Evolutionary conservation across 352 stramenopile genomes (phyloP).

Genomic region (Aphanomyces invadans): DNA sequence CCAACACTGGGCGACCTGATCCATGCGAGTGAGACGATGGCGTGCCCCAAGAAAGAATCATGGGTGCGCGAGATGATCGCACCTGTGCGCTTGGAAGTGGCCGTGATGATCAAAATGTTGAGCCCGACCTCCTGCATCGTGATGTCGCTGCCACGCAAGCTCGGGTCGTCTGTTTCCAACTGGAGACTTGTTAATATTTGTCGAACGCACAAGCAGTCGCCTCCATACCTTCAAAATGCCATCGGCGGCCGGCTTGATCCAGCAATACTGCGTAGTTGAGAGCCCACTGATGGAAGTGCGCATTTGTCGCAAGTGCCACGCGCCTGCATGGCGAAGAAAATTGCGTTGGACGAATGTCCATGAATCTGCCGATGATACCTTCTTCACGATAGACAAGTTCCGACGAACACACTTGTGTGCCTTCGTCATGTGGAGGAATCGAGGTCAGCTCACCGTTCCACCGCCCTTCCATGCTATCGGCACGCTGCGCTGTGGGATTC

Average conservation of each 20-base stretch:
- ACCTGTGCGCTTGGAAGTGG: slow-evolving; percentile 80
- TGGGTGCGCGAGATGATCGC: not conserved
- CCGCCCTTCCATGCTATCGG: slow-evolving; percentile 61
- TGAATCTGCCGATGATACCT: slow-evolving; percentile 27
- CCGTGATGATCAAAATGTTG: slow-evolving; percentile 76
- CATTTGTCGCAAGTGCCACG: slow-evolving; percentile 81
- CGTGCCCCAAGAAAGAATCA: not conserved
- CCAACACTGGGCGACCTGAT: slow-evolving; percentile 60
- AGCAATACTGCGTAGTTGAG: slow-evolving; percentile 77
- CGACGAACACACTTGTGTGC: slow-evolving; percentile 79
- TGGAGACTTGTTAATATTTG: slow-evolving; percentile 19
- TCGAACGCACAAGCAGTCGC: no score
- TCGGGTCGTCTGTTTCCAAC: slow-evolving; percentile 79
- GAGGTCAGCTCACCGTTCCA: slow-evolving; percentile 79
- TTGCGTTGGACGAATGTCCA: not conserved
- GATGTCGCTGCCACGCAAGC: slow-evolving; percentile 66
- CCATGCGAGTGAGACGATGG: not conserved
- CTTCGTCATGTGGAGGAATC: slow-evolving; percentile 66
- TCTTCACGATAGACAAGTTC: slow-evolving; percentile 79
- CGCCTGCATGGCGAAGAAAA: slow-evolving; percentile 33
- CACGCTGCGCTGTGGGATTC: no score
- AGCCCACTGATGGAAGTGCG: slow-evolving; percentile 79
- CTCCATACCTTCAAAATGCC: slow-evolving; percentile 62
- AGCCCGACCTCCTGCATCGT: slow-evolving; percentile 81
- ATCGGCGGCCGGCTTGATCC: slow-evolving; percentile 81